These are phyloP conservation scores for Cicer yamashitae DNA, from an alignment of 306 rosid genomes.

Conservation along the genomic window DNA sequence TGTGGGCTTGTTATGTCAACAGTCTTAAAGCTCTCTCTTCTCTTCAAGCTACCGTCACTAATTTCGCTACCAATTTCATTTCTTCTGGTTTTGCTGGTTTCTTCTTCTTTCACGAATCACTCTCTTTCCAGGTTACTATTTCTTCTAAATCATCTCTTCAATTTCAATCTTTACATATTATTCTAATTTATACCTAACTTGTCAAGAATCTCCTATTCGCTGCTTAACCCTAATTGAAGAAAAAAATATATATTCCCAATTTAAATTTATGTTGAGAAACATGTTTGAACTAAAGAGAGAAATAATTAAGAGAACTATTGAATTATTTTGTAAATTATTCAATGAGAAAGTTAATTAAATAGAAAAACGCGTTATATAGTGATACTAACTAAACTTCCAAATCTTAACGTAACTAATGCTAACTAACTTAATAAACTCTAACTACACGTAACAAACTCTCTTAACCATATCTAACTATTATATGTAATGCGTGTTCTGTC, in stretches of 20 bases:
- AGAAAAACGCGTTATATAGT: too few relatives aligned
- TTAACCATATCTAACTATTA: too few relatives aligned
- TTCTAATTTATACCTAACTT: not conserved
- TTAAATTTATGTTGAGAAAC: too few relatives aligned
- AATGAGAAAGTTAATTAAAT: too few relatives aligned
- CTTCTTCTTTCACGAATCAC: conserved; percentile 69
- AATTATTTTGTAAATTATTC: too few relatives aligned
- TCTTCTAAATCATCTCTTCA: not conserved
- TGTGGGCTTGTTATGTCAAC: conserved; percentile 92
- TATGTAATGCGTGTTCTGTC: too few relatives aligned
- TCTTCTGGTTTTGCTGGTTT: conserved; percentile 84
- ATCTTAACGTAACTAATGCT: too few relatives aligned
- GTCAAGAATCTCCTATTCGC: not conserved
- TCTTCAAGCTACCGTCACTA: conserved; percentile 88
- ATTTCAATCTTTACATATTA: not conserved
- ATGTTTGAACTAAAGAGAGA: too few relatives aligned
- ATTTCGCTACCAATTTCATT: conserved; percentile 88
- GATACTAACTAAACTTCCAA: too few relatives aligned
- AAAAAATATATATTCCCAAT: not conserved
- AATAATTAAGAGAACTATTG: too few relatives aligned
- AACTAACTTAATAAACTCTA: too few relatives aligned
- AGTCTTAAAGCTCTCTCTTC: conserved; percentile 86
- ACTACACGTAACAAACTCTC: too few relatives aligned
- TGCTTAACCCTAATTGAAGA: not conserved
- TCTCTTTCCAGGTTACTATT: conserved; percentile 67